Base-by-base conservation (phyloP, 192 early-diverging fungal genomes). In the Bifiguratus adelaidae region DNA sequence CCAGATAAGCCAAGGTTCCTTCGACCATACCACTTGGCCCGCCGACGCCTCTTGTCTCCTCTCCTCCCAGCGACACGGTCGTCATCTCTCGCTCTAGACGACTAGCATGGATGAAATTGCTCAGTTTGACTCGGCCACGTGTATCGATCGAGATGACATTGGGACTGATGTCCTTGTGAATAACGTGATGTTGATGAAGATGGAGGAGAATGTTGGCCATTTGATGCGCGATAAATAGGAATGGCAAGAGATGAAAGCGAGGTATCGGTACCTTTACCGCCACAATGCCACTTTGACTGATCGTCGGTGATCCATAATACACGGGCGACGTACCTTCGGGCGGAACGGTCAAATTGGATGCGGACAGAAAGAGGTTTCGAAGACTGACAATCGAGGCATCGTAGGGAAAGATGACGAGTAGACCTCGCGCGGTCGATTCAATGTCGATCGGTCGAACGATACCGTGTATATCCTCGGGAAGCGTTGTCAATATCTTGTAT, bases 201-300 rank as follows among this genome's bases (percentile, higher is more conserved):
- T 8, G 4, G 3, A 51, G 13, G 7, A 51, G 37, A 19, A 20
- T 15, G 2, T 21, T 26, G 3, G 49, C 49, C 15, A 40, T 29
- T 20, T 51, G 49, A 21, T 9, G 13, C 15, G 49, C 49, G 21
- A 51, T 51, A 51, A 40, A 11, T n/a, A 51, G 28, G 21, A 51
- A 51, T 19, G 24, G 22, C 15, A 40, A 28, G 2, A 51, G 28
- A 15, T 40, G 18, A 21, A 40, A 5, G 7, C 4, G 37, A 1
- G 11, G 32, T 15, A 11, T 34, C 11, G 32, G 32, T 33, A 33
- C n/a, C n/a, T n/a, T n/a, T n/a, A n/a, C n/a, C n/a, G n/a, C n/a
- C n/a, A n/a, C n/a, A n/a, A n/a, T n/a, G n/a, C n/a, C n/a, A n/a
- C n/a, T n/a, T n/a, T n/a, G n/a, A n/a, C n/a, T n/a, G n/a, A n/a